Conservation (phyloP, 2,329 filamentous ascomycete genomes). For the Pseudogymnoascus sp. region DNA sequence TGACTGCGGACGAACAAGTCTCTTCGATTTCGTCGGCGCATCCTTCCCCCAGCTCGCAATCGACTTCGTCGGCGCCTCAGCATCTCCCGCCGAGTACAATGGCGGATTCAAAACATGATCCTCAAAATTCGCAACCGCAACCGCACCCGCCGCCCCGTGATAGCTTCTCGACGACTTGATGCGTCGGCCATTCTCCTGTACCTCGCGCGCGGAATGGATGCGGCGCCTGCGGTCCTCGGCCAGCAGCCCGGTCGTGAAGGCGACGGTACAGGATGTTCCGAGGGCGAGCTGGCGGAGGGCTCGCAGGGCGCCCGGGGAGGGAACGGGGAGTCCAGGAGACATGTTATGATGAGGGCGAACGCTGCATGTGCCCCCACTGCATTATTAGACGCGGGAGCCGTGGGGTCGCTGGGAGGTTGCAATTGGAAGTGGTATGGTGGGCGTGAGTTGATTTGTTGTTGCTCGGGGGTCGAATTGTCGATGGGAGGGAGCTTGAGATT, state of each 20-base stretch:
- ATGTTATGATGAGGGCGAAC: slow-evolving; percentile 27
- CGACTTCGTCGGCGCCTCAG: neutral
- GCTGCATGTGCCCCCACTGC: neutral
- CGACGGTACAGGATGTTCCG: slow-evolving; percentile 50
- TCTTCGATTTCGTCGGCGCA: neutral
- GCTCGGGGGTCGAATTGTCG: neutral
- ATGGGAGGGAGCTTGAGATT: neutral
- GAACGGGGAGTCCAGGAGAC: slow-evolving; percentile 41
- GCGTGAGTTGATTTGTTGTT: neutral
- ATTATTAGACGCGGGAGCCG: neutral
- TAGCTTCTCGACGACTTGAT: slow-evolving; percentile 38
- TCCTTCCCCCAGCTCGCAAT: neutral
- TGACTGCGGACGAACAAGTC: neutral
- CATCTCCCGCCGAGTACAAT: neutral
- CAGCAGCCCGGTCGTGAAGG: slow-evolving; percentile 34
- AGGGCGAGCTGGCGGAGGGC: slow-evolving; percentile 48
- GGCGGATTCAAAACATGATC: slow-evolving; percentile 8
- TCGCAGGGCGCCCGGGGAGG: slow-evolving; percentile 47
- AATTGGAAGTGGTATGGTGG: neutral
- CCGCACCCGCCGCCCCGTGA: slow-evolving; percentile 24
- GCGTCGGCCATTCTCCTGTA: slow-evolving; percentile 45
- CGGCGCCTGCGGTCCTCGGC: slow-evolving; percentile 50
- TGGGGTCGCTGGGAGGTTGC: neutral
- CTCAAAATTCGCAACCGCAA: slow-evolving; percentile 19
- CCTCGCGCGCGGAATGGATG: slow-evolving; percentile 42